These are phyloP conservation scores for Gymnopilus junonius DNA, from an alignment of 768 basidiomycete species.

Conservation along the genomic window DNA sequence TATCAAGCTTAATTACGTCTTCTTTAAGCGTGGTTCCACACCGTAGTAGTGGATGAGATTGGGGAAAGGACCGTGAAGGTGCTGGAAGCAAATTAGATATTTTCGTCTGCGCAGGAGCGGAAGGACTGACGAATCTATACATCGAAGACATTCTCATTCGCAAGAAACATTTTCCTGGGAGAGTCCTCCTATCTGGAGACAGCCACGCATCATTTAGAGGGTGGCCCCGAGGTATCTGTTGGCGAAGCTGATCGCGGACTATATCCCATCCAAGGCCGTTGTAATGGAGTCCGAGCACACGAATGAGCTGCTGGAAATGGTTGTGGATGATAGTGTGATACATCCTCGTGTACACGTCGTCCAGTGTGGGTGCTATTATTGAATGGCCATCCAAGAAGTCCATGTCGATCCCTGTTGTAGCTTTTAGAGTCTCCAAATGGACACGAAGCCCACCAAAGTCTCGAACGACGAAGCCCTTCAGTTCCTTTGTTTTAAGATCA, in stretches of 20 bases:
- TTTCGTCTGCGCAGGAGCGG: background rate
- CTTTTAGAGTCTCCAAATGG: slow-evolving; percentile 52
- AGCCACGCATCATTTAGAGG: slow-evolving; percentile 55
- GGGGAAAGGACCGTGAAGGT: slow-evolving; percentile 57
- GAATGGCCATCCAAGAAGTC: slow-evolving; percentile 53
- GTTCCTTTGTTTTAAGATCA: slow-evolving; percentile 48
- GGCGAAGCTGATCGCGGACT: slow-evolving; percentile 47
- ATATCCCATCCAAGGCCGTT: slow-evolving; percentile 57
- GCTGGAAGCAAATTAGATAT: slow-evolving; percentile 33
- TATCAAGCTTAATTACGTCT: background rate
- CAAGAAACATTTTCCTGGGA: slow-evolving; percentile 61
- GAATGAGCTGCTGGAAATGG: slow-evolving; percentile 62
- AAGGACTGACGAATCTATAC: slow-evolving; percentile 54
- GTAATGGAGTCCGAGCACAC: slow-evolving; percentile 60
- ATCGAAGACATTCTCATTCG: slow-evolving; percentile 61
- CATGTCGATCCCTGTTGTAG: slow-evolving; percentile 52
- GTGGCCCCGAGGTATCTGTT: slow-evolving; percentile 50
- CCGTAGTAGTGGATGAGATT: slow-evolving; percentile 58
- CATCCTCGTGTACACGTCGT: slow-evolving; percentile 61
- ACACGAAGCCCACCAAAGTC: slow-evolving; percentile 63
- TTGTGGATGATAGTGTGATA: slow-evolving; percentile 65
- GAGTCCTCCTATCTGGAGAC: slow-evolving; percentile 47
- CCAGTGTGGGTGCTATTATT: slow-evolving; percentile 52
- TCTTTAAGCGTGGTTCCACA: slow-evolving; percentile 4
- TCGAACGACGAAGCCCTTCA: slow-evolving; percentile 59